Evolutionary conservation across 768 basidiomycete genomes (phyloP).

Genomic region (Saitozyma podzolica): DNA sequence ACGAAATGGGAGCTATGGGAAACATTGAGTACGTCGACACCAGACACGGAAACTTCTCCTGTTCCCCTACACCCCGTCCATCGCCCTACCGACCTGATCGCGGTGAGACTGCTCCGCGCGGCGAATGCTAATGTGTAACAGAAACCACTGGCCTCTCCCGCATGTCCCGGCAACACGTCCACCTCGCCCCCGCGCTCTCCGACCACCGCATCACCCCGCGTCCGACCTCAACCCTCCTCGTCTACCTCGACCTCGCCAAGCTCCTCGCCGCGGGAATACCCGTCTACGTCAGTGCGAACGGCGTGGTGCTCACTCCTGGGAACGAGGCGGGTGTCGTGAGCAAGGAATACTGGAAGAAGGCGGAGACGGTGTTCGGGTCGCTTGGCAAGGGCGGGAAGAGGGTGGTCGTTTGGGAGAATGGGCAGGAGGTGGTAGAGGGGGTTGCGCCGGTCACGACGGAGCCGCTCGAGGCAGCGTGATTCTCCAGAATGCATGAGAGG

Average conservation of each 20-base stretch:
- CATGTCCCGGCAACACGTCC: constrained; percentile 89
- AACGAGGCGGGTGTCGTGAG: constrained; percentile 64
- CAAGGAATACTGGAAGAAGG: constrained; percentile 68
- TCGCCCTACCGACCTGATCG: not conserved
- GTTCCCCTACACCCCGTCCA: not conserved
- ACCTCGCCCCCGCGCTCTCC: constrained; percentile 71
- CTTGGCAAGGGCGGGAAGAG: constrained; percentile 13
- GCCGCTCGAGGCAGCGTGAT: too few species aligned
- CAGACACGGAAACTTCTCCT: not conserved
- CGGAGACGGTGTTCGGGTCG: constrained; percentile 55
- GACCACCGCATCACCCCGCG: constrained; percentile 67
- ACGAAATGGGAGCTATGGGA: constrained; percentile 48
- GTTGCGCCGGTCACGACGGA: too few species aligned
- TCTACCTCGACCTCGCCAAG: constrained; percentile 74
- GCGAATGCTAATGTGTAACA: constrained; percentile 43
- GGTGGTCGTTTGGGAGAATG: constrained; percentile 30
- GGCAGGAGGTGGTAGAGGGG: constrained; percentile 3
- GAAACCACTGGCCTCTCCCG: constrained; percentile 71
- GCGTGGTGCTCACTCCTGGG: constrained; percentile 83
- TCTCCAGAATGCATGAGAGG: too few species aligned
- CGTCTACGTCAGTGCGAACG: constrained; percentile 80
- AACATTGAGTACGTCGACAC: constrained; percentile 32
- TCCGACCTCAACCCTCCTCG: constrained; percentile 69
- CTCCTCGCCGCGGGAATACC: constrained; percentile 39
- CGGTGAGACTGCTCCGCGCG: not conserved